Evolutionary conservation across 495 filamentous ascomycete species (phyloP), one percentile per base, ranked within the genome.

Genomic region (Lineolata rhizophorae): DNA sequence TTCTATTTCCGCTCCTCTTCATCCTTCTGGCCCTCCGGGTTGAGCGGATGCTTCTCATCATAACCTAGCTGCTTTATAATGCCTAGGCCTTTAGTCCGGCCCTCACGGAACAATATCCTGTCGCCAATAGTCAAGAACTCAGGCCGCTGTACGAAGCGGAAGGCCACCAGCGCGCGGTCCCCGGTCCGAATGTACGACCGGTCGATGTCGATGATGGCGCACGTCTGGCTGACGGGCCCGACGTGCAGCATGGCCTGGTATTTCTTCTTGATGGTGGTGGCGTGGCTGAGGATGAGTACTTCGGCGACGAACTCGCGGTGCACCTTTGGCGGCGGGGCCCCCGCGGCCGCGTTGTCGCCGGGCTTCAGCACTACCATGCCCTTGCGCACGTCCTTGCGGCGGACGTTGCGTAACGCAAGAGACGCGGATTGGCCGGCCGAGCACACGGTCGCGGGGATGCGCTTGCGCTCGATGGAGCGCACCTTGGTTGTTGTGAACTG

Each of bases 241-340:
- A 97, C 87, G 44, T 97, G 87, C 14, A 97, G 64, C 87, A 97
- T 97, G 3, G 87, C 90, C 52, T 97, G 87, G 47, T 97, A 97
- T 44, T 84, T 84, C 4, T 79, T 82, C 49, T 90, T 87, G 52
- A 97, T 97, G 28, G 87, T 97, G n/a, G 87, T 97, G 1, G 87
- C 87, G 48, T 97, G 87, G 3, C 76, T 83, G 5, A 97, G 62
- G 38, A 97, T 97, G 4, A 97, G 64, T 2, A 95, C 87, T 57
- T 97, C 87, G 12, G 87, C 87, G 31, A 93, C 63, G 50, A 97
- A 97, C 46, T 94, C 84, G 21, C 79, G 68, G 49, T 76, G 76
- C 4, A 92, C 87, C 44, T 85, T 90, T 2, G 68, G 60, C 19
- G 65, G 56, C 19, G 35, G 14, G 10, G 38, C 20, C 1, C 42